Evolutionary conservation across 805 yeast genomes (phyloP), one percentile per base, ranked within the genome.

Genomic region (Saturnispora diversa): DNA sequence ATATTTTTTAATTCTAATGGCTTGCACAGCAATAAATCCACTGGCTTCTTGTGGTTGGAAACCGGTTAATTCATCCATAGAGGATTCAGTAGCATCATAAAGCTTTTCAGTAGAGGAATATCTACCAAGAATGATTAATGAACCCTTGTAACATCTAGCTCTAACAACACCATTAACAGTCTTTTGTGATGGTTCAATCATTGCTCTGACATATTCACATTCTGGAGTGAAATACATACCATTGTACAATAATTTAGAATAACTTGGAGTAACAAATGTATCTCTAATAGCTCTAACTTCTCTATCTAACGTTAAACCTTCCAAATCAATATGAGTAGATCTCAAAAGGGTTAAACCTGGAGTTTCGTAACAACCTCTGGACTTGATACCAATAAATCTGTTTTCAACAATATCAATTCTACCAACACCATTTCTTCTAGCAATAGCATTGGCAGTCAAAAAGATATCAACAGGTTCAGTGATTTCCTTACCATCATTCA

Each of bases 391-490:
- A 59, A 92, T 92, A 67, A 92, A 92, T 74, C 98, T 87, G 75
- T 92, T 86, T 72, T 92, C 98, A 51, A 92, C 98, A 60, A 92
- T 92, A 70, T 92, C 98, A 63, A 92, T 83, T 75, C 98, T 87
- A 65, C 98, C 98, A 46, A 92, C 96, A 74, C 98, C 98, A 64
- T 92, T 88, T 73, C 96, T 87, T 77, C 98, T 88, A 45, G 97
- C 97, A 58, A 92, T 72, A 54, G 87, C 78, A 65, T 92, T 90
- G 47, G 96, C 96, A 51, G 87, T 82, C 53, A 84, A 68, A 76
- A 92, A 92, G 53, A 92, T 71, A 55, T 88, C 96, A 45, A 88
- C 88, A 38, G 97, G 90, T 45, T 83, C 90, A 37, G 95, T 79
- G 48, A 82, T 80, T 34, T 58, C 64, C 21, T 42, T 46, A 40